Base-by-base conservation (phyloP, 2,329 filamentous ascomycete genomes). In the Neoascochyta sp. region DNA sequence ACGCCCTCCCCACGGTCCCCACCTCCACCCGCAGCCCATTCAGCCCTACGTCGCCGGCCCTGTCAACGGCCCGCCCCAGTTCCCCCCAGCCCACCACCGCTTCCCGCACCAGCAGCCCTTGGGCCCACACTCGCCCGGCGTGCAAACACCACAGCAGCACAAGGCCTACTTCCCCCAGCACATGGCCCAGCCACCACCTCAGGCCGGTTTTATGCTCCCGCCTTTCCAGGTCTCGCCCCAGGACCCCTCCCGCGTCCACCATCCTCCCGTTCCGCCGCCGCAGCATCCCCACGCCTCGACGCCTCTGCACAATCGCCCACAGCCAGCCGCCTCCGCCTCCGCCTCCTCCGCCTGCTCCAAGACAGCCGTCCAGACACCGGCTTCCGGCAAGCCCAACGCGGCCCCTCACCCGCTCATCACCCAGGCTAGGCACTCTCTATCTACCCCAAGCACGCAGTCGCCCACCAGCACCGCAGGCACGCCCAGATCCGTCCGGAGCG, bases 201-300 rank as follows among this genome's bases (percentile, higher is more conserved):
- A 66, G 28, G 59, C 67, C 27, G 68, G 67, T 10, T 63, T 66
- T 36, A 68, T 70, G 62, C 55, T 71, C 19, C 66, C 67, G 25
- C 67, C 68, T 4, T 72, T 71, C 43, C 65, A 68, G 32, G 64
- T 70, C 9, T 54, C 59, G n/a, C 60, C 63, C 7, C 67, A 71
- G 37, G 65, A 66, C 27, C 64, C 63, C 4, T 63, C 52, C 26
- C 54, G 53, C 38, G 52, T 57, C 8, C 57, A 62, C 32, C 61
- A 62, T 13, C 60, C 58, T 22, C 39, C 55, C 9, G 17, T 41
- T 7, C 41, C 47, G 22, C 38, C 42, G 10, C 46, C 49, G 22
- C 54, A 54, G 15, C 43, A 56, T 26, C 41, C 51, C 10, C 50
- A 52, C 12, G 39, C 50, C 2, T 56, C 56, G 5, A 61, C 60